Percentiles rank a stretch among this genome's conserved stretches.
phyloP scores from a whole-genome alignment of 768 basidiomycete species.

The Tricholoma sp. region DNA sequence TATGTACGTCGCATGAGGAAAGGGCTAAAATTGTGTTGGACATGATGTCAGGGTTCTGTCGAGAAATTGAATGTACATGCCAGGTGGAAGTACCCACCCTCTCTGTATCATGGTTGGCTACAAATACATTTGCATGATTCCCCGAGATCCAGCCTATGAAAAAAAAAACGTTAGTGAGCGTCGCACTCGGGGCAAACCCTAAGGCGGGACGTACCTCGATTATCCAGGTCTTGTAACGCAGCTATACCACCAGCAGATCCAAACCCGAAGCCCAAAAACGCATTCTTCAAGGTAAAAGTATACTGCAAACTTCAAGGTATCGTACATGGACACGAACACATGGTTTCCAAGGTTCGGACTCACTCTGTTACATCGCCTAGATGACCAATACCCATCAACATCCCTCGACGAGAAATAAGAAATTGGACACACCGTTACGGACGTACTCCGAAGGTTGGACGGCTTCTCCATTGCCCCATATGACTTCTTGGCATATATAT shows the following conservation, averaged over 20 bases:
- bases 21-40: background rate
- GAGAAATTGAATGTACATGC: background rate
- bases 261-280: constrained; percentile 41
- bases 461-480: constrained; percentile 48
- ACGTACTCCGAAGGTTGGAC: too few relatives aligned
- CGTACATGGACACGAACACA: too few relatives aligned
- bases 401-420: background rate
- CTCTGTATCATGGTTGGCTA: constrained; percentile 69
- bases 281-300: constrained; percentile 43
- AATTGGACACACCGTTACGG: constrained; percentile 41
- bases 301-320: constrained; percentile 58
- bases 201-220: constrained; percentile 29
- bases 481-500: constrained; percentile 64
- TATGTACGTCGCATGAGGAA: constrained; percentile 16
- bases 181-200: background rate
- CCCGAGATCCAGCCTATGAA: constrained; percentile 53
- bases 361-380: too few relatives aligned
- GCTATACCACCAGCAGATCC: constrained; percentile 45
- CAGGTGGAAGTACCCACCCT: constrained; percentile 30
- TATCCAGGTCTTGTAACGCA: constrained; percentile 46
- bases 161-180: background rate
- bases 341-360: too few relatives aligned
- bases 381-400: too few relatives aligned
- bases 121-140: constrained; percentile 54
- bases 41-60: background rate